These are phyloP conservation scores for Diaporthe sp. DNA, from an alignment of 2,329 filamentous ascomycete species.

Conservation along the genomic window DNA sequence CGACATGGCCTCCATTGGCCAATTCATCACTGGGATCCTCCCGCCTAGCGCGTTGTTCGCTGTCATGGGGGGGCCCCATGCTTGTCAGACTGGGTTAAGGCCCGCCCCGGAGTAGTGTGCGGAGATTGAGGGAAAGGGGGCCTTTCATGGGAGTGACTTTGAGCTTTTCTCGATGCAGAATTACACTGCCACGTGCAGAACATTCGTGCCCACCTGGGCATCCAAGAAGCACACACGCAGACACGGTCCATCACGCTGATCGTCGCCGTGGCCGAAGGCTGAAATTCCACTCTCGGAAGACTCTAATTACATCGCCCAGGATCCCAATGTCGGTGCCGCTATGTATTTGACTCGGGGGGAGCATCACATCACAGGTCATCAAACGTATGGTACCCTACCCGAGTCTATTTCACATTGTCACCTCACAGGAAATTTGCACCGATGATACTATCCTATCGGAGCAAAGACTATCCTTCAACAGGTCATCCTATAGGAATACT, in stretches of 20 bases:
- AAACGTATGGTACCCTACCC: neutral
- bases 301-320: constrained; percentile 5
- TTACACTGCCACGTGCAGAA: constrained; percentile 6
- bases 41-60: neutral
- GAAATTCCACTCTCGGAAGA: neutral
- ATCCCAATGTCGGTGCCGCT: constrained; percentile 4
- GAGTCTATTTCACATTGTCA: constrained; percentile 6
- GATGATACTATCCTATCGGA: neutral
- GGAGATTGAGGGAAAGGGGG: constrained; percentile 14
- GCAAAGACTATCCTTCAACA: neutral
- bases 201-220: neutral
- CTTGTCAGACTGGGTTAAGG: neutral
- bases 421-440: neutral
- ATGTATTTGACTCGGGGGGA: neutral
- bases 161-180: neutral
- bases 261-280: neutral
- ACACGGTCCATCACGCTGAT: neutral
- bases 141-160: neutral
- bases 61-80: constrained; percentile 9
- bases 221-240: neutral
- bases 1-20: neutral
- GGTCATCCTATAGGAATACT: constrained; percentile 2
- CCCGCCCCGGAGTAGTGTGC: constrained; percentile 3
- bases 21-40: neutral
- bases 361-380: neutral